phyloP scores from a whole-genome alignment of 495 filamentous ascomycete species.

The Schizothecium vesticola region DNA sequence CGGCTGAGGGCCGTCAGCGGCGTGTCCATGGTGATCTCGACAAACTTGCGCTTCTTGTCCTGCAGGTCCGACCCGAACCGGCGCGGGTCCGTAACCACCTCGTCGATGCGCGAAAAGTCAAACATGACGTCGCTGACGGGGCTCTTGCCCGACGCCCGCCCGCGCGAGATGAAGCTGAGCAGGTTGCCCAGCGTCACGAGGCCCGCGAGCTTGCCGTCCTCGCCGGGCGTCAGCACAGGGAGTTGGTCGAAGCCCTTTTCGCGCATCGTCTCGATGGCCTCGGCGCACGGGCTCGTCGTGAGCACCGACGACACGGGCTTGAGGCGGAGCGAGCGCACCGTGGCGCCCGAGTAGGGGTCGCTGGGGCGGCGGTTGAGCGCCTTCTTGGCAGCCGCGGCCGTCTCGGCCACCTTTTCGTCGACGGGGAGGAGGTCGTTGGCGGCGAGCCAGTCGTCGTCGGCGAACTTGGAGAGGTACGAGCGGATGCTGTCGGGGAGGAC shows the following conservation, averaged over 20 bases:
- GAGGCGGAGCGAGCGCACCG: conserved; percentile 72
- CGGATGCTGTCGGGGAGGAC: conserved; percentile 92
- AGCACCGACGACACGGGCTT: conserved; percentile 87
- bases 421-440: conserved; percentile 78
- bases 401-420: conserved; percentile 40
- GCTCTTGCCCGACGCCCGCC: conserved; percentile 64
- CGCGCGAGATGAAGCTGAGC: conserved; percentile 79
- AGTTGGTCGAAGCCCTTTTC: conserved; percentile 96
- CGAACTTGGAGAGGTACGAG: conserved; percentile 98
- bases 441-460: conserved; percentile 96
- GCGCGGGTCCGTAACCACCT: conserved; percentile 79
- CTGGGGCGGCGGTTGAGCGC: conserved; percentile 26
- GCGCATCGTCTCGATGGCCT: conserved; percentile 93
- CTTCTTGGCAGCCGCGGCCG: conserved; percentile 10
- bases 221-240: conserved; percentile 66
- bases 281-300: conserved; percentile 61
- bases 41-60: conserved; percentile 62
- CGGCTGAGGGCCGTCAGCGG: conserved; percentile 73
- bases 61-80: conserved; percentile 48
- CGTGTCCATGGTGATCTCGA: conserved; percentile 90
- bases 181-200: conserved; percentile 91
- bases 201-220: conserved; percentile 69
- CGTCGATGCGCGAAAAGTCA: conserved; percentile 76
- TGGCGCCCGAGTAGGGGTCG: conserved; percentile 65
- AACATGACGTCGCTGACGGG: conserved; percentile 93